A percentile compares a stretch with the other conserved stretches of the same genome.
Evolutionary conservation across 805 yeast species (phyloP).

Genomic region (Saturnispora mendoncae): DNA sequence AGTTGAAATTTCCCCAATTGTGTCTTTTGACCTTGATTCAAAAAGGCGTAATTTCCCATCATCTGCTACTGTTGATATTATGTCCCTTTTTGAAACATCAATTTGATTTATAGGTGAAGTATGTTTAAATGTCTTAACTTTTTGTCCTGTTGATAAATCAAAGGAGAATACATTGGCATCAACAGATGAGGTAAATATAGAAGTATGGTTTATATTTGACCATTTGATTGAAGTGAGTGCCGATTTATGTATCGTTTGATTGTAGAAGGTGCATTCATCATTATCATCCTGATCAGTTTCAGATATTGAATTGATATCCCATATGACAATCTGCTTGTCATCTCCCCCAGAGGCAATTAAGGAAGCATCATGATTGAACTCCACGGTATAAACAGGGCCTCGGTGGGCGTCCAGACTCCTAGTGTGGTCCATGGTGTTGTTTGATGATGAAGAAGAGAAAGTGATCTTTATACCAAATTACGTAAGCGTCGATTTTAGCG

Average conservation of each 20-base stretch:
- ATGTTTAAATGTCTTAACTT: constrained; percentile 40
- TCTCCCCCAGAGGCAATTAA: constrained; percentile 54
- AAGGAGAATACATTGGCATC: constrained; percentile 54
- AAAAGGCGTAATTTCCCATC: constrained; percentile 53
- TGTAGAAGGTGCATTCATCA: background rate
- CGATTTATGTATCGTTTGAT: constrained; percentile 37
- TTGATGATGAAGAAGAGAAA: background rate
- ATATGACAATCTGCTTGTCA: constrained; percentile 37
- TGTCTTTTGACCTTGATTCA: constrained; percentile 53
- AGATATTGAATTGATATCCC: constrained; percentile 2
- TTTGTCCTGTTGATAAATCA: constrained; percentile 50
- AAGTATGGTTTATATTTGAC: constrained; percentile 35
- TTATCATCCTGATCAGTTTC: too few species aligned
- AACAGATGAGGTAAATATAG: constrained; percentile 46
- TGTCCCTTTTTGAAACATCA: constrained; percentile 26
- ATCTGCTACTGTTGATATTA: constrained; percentile 49
- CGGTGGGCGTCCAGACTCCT: constrained; percentile 38
- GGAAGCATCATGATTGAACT: constrained; percentile 44
- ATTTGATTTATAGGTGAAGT: constrained; percentile 46
- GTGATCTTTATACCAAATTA: background rate
- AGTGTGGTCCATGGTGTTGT: background rate
- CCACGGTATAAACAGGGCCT: constrained; percentile 44
- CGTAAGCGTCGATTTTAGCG: background rate
- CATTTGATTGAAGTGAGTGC: constrained; percentile 57
- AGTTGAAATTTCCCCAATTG: constrained; percentile 28